phyloP scores from a whole-genome alignment of 2,329 filamentous ascomycete genomes.

The Aspergillus sp. region DNA sequence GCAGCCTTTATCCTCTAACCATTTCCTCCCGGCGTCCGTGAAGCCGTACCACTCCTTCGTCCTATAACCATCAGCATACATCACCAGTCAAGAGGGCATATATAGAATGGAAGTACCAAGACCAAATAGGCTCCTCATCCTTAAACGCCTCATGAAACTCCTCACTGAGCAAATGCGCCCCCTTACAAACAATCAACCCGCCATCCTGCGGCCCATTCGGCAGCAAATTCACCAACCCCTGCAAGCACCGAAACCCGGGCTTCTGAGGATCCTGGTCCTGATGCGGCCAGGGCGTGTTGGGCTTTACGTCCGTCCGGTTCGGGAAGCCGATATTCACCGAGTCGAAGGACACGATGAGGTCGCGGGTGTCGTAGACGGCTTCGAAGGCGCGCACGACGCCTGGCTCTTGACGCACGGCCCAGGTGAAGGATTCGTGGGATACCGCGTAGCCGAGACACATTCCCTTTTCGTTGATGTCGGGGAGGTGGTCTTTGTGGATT shows the following conservation, averaged over 20 bases:
- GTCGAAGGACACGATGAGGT: constrained; percentile 53
- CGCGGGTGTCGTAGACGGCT: constrained; percentile 47
- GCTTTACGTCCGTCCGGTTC: constrained; percentile 21
- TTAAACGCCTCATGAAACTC: constrained; percentile 33
- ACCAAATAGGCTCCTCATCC: constrained; percentile 26
- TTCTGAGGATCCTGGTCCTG: constrained; percentile 48
- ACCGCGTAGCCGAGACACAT: constrained; percentile 51
- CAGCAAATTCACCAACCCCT: constrained; percentile 51
- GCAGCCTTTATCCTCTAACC: constrained; percentile 33
- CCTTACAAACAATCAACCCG: constrained; percentile 36
- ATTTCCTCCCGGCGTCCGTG: constrained; percentile 30
- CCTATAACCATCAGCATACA: constrained; percentile 12
- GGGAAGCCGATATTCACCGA: constrained; percentile 49
- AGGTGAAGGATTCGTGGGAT: constrained; percentile 51
- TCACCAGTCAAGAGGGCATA: no score
- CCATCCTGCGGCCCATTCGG: constrained; percentile 39
- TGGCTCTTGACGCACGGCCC: constrained; percentile 49
- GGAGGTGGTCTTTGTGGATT: constrained; percentile 35
- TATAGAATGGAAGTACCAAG: background rate
- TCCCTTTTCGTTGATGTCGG: constrained; percentile 49
- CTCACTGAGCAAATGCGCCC: constrained; percentile 31
- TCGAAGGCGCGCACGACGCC: constrained; percentile 49
- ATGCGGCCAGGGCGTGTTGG: constrained; percentile 48
- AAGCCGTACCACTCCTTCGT: constrained; percentile 34
- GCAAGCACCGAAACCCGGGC: constrained; percentile 50